A percentile compares a stretch with the other conserved stretches of the same genome.
Conservation (phyloP, 805 yeast genomes). For the Clavispora santaluciae region DNA sequence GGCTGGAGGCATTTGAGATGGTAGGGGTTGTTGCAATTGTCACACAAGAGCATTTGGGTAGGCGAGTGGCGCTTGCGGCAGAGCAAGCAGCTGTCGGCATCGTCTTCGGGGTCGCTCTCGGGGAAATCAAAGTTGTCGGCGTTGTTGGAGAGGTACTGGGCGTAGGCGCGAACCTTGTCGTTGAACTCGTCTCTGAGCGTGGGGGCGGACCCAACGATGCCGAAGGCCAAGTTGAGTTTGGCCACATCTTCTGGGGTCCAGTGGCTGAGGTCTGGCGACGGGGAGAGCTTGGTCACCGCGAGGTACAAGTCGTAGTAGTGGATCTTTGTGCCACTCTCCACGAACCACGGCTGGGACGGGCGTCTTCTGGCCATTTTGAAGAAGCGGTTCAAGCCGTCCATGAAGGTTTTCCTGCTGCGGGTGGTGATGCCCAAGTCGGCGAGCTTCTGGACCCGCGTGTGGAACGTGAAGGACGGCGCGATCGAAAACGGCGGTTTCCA, state of each 20-base stretch:
- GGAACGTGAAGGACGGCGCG: slow-evolving; percentile 53
- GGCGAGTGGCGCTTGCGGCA: slow-evolving; percentile 48
- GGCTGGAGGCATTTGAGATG: slow-evolving; percentile 68
- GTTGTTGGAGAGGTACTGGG: slow-evolving; percentile 25
- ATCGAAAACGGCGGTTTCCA: slow-evolving; percentile 57
- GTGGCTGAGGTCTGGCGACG: slow-evolving; percentile 15
- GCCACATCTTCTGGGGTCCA: slow-evolving; percentile 19
- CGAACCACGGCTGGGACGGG: slow-evolving; percentile 20
- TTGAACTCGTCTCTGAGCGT: slow-evolving; percentile 22
- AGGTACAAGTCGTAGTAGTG: slow-evolving; percentile 38
- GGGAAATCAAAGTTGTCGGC: slow-evolving; percentile 28
- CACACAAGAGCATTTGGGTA: slow-evolving; percentile 54
- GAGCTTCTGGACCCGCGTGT: slow-evolving; percentile 63
- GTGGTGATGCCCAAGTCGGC: slow-evolving; percentile 60
- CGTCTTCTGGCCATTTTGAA: slow-evolving; percentile 40
- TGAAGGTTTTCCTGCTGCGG: slow-evolving; percentile 59
- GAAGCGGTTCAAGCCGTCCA: slow-evolving; percentile 56
- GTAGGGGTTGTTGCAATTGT: slow-evolving; percentile 65
- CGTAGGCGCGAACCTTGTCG: slow-evolving; percentile 25
- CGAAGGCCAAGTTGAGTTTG: slow-evolving; percentile 21
- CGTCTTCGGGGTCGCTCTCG: slow-evolving; percentile 25
- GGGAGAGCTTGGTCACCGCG: slow-evolving; percentile 21
- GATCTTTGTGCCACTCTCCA: slow-evolving; percentile 13
- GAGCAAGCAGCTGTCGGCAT: slow-evolving; percentile 38
- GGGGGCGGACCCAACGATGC: slow-evolving; percentile 13